Conservation (phyloP, 305 asterid species). For the Lippia alba region DNA sequence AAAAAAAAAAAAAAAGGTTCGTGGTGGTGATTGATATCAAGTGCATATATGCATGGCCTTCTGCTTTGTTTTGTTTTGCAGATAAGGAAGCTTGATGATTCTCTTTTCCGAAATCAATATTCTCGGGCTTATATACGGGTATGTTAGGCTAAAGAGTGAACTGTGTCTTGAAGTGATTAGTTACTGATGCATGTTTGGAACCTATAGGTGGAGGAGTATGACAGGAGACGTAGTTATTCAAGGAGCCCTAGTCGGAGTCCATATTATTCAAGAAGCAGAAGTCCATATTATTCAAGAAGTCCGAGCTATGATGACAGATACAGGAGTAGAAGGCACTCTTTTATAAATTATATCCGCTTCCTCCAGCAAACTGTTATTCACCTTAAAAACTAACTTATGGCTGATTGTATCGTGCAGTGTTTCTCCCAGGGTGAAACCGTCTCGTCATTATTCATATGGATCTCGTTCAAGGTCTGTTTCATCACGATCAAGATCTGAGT, state of each 20-base stretch:
- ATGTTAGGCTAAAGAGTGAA: slow-evolving; percentile 29
- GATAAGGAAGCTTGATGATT: slow-evolving; percentile 87
- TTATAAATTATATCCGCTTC: neutral
- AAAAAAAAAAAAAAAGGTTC: neutral
- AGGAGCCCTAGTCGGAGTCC: slow-evolving; percentile 70
- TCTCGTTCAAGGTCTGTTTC: slow-evolving; percentile 63
- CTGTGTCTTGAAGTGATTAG: slow-evolving; percentile 4
- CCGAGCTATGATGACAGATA: slow-evolving; percentile 47
- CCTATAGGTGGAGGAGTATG: slow-evolving; percentile 76
- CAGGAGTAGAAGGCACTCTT: slow-evolving; percentile 69
- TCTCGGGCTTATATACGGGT: slow-evolving; percentile 78
- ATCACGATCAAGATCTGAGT: slow-evolving; percentile 44
- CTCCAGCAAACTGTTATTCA: neutral
- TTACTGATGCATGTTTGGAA: slow-evolving; percentile 24
- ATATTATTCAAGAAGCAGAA: slow-evolving; percentile 65
- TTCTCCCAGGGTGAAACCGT: slow-evolving; percentile 53
- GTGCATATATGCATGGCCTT: slow-evolving; percentile 11
- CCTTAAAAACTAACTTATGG: neutral
- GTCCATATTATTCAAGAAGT: slow-evolving; percentile 61
- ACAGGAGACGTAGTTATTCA: slow-evolving; percentile 52
- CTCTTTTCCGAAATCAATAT: slow-evolving; percentile 76
- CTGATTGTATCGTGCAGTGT: slow-evolving; percentile 37
- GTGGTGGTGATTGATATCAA: neutral
- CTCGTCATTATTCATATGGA: slow-evolving; percentile 47
- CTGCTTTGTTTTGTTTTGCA: slow-evolving; percentile 32